Conservation (phyloP, 768 basidiomycete species). For the Leucocoprinus sp. region DNA sequence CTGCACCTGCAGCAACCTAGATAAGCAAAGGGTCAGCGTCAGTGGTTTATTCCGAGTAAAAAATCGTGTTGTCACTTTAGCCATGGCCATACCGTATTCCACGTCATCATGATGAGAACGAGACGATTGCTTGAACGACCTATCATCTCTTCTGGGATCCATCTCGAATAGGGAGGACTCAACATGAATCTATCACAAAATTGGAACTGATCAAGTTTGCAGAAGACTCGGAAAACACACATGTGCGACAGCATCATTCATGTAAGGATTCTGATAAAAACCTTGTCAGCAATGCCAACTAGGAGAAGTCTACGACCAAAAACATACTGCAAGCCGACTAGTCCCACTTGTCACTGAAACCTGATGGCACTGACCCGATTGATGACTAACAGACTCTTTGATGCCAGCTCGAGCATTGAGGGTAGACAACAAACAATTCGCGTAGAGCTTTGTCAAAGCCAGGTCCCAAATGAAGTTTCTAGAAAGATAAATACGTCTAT, state of each 20-base stretch:
- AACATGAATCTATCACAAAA: slow-evolving; percentile 10
- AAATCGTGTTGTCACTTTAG: too few species aligned
- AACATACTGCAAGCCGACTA: slow-evolving; percentile 14
- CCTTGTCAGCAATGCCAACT: too few species aligned
- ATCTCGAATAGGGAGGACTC: slow-evolving; percentile 23
- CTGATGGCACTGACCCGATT: slow-evolving; percentile 6
- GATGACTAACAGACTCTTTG: slow-evolving; percentile 17
- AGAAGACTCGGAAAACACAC: background rate
- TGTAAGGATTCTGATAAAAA: background rate
- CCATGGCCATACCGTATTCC: slow-evolving; percentile 32
- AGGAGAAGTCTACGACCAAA: background rate
- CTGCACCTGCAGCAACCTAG: slow-evolving; percentile 31
- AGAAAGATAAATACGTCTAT: background rate
- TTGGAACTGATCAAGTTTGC: background rate
- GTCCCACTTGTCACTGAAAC: slow-evolving; percentile 1
- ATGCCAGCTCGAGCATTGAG: slow-evolving; percentile 35
- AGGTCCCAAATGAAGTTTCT: slow-evolving; percentile 46
- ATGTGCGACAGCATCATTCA: background rate
- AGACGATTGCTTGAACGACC: slow-evolving; percentile 15
- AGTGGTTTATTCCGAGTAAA: too few species aligned
- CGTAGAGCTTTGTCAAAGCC: slow-evolving; percentile 38
- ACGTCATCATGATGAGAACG: slow-evolving; percentile 15
- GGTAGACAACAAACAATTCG: slow-evolving; percentile 41
- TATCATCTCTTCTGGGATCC: slow-evolving; percentile 17
- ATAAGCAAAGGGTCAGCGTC: background rate